These are phyloP conservation scores for Sporobolomyces pararoseus DNA, from an alignment of 768 basidiomycete genomes.

Conservation along the genomic window DNA sequence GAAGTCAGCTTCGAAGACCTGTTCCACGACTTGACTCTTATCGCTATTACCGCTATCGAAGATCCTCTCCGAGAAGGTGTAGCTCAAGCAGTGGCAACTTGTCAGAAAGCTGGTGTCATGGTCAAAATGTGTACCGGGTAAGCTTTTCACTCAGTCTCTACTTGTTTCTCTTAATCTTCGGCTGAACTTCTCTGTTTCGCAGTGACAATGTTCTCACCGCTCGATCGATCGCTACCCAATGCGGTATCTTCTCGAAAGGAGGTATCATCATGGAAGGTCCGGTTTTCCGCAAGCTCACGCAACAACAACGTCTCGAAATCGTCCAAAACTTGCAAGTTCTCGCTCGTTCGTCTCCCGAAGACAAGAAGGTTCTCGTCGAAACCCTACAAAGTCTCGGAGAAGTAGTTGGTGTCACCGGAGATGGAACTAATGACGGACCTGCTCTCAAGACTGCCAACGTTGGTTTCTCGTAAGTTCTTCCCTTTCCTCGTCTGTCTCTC, in stretches of 20 bases:
- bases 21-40: conserved; percentile 69
- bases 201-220: conserved; percentile 57
- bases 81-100: conserved; percentile 78
- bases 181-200: background rate
- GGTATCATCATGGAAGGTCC: conserved; percentile 99
- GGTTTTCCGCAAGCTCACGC: conserved; percentile 72
- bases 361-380: conserved; percentile 89
- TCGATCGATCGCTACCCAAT: conserved; percentile 92
- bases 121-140: conserved; percentile 93
- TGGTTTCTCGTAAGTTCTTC: conserved; percentile 64
- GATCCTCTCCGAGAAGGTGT: conserved; percentile 91
- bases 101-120: conserved; percentile 78
- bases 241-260: conserved; percentile 87
- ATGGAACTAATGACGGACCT: conserved; percentile 96
- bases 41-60: conserved; percentile 90
- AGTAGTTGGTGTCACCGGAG: conserved; percentile 92
- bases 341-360: conserved; percentile 93
- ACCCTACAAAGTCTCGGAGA: conserved; percentile 80
- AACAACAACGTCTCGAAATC: conserved; percentile 69
- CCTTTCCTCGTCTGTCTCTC: background rate
- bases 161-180: background rate
- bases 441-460: conserved; percentile 69
- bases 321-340: conserved; percentile 92
- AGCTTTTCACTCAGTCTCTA: conserved; percentile 1
- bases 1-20: conserved; percentile 59